These are phyloP conservation scores for Chrysoporthe puriensis DNA, from an alignment of 2,329 filamentous ascomycete species.

Conservation along the genomic window DNA sequence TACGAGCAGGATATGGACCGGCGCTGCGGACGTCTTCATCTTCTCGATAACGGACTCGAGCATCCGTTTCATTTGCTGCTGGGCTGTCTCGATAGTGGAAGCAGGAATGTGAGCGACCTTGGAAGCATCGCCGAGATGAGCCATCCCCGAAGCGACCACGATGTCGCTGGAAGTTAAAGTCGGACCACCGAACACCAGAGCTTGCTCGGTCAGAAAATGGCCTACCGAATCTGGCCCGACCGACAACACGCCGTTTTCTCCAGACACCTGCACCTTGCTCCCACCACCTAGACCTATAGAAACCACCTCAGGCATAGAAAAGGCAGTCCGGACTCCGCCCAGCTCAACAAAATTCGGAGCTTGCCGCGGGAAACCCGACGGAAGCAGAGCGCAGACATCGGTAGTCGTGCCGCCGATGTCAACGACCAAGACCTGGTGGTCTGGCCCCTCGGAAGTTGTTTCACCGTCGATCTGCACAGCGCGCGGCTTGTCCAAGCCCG, in stretches of 20 bases:
- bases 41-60: constrained; percentile 61
- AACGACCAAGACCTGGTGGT: constrained; percentile 47
- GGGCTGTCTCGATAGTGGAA: constrained; percentile 39
- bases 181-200: constrained; percentile 53
- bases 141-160: constrained; percentile 42
- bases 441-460: neutral
- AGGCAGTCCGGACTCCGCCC: constrained; percentile 66
- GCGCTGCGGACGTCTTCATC: constrained; percentile 65
- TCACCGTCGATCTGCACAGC: constrained; percentile 47
- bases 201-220: constrained; percentile 49
- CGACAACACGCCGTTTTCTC: constrained; percentile 36
- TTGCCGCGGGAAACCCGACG: constrained; percentile 66
- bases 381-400: constrained; percentile 63
- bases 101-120: constrained; percentile 27
- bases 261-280: constrained; percentile 41
- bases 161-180: constrained; percentile 63
- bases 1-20: constrained; percentile 63
- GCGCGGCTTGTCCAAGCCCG: constrained; percentile 37
- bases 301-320: constrained; percentile 60
- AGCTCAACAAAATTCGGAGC: constrained; percentile 65
- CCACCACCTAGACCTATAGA: constrained; percentile 61
- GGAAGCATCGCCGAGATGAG: constrained; percentile 39
- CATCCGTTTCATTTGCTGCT: constrained; percentile 49
- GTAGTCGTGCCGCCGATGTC: constrained; percentile 71
- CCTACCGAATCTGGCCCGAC: constrained; percentile 58